Conservation (phyloP, 2,329 filamentous ascomycete genomes). For the Xylaria multiplex region DNA sequence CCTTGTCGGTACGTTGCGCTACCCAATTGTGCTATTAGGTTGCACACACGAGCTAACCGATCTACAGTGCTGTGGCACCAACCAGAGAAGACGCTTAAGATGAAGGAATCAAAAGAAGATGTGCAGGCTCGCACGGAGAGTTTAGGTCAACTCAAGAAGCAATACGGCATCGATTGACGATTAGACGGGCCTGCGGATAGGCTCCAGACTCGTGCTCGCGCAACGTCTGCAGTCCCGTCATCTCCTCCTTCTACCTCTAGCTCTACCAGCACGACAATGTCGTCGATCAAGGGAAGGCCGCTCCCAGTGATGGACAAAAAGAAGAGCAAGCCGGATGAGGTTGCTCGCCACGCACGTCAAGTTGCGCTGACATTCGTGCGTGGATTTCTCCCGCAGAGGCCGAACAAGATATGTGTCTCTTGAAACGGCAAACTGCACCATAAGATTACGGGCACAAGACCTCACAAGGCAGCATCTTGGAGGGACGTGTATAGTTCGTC, state of each 20-base stretch:
- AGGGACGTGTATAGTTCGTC: slow-evolving; percentile 32
- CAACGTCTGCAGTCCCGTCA: slow-evolving; percentile 71
- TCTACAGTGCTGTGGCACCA: slow-evolving; percentile 69
- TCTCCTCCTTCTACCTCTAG: slow-evolving; percentile 52
- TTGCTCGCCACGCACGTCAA: slow-evolving; percentile 47
- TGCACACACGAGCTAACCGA: slow-evolving; percentile 23
- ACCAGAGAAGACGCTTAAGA: slow-evolving; percentile 76
- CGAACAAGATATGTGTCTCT: slow-evolving; percentile 49
- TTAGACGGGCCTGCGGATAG: slow-evolving; percentile 74
- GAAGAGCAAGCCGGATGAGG: slow-evolving; percentile 47
- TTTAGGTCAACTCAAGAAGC: slow-evolving; percentile 96
- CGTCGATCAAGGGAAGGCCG: slow-evolving; percentile 44
- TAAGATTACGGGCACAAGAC: slow-evolving; percentile 32
- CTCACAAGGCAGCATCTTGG: slow-evolving; percentile 31
- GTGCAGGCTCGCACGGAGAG: slow-evolving; percentile 93
- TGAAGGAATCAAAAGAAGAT: slow-evolving; percentile 95
- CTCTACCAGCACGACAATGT: slow-evolving; percentile 42
- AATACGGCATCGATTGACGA: slow-evolving; percentile 99
- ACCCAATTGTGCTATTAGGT: slow-evolving; percentile 21
- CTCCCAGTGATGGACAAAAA: slow-evolving; percentile 43
- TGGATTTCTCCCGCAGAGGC: slow-evolving; percentile 48
- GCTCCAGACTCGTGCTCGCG: slow-evolving; percentile 54
- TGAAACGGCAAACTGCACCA: slow-evolving; percentile 38
- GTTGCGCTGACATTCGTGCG: slow-evolving; percentile 48
- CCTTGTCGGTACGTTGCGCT: slow-evolving; percentile 81